Evolutionary conservation across 2,329 filamentous ascomycete species (phyloP).

Genomic region (Claviceps africana): DNA sequence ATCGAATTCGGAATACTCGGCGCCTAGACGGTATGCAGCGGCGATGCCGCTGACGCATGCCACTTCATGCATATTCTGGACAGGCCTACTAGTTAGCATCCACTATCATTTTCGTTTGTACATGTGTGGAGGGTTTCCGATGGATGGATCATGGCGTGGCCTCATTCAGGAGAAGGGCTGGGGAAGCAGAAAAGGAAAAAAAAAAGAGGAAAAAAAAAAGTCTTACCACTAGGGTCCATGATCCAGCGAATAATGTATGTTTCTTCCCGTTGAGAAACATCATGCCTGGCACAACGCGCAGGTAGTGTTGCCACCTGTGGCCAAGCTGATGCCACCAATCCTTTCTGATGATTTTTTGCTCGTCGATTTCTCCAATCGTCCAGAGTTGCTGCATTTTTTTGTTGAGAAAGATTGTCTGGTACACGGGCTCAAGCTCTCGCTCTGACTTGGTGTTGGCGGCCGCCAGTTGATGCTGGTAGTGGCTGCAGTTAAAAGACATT

Average conservation of each 20-base stretch:
- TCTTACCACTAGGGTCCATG: conserved; percentile 53
- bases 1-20: conserved; percentile 47
- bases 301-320: conserved; percentile 49
- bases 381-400: conserved; percentile 41
- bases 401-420: conserved; percentile 56
- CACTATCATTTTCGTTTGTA: not conserved
- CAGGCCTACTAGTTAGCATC: not conserved
- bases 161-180: not conserved
- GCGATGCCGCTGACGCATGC: conserved; percentile 58
- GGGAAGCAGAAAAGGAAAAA: not conserved
- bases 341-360: conserved; percentile 44
- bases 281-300: conserved; percentile 54
- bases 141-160: not conserved
- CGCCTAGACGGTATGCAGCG: conserved; percentile 55
- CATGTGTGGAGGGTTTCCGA: not conserved
- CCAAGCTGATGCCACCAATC: conserved; percentile 59
- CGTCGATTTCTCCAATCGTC: conserved; percentile 44
- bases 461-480: conserved; percentile 61
- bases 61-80: conserved; percentile 53
- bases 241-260: conserved; percentile 47
- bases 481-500: conserved; percentile 63
- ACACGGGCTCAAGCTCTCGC: conserved; percentile 42
- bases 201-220: not conserved
- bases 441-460: conserved; percentile 12
- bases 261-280: conserved; percentile 56